A percentile compares a stretch with the other conserved stretches of the same genome.
Conservation (phyloP, 495 filamentous ascomycete species). For the Penicillium canescens region DNA sequence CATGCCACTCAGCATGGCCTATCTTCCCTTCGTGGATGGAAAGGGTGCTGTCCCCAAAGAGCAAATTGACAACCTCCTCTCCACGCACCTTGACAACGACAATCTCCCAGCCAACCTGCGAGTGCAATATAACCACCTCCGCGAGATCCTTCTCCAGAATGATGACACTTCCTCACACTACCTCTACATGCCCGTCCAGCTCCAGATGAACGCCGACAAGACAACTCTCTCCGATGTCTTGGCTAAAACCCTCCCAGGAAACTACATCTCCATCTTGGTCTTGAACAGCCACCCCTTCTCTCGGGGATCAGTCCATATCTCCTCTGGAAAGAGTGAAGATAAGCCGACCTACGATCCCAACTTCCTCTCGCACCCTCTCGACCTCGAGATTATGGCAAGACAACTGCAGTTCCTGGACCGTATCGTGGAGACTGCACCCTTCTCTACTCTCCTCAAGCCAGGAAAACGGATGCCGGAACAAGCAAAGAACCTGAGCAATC, state of each 20-base stretch:
- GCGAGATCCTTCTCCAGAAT: conserved; percentile 27
- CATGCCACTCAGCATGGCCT: conserved; percentile 40
- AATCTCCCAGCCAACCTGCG: conserved; percentile 10
- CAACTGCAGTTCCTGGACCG: conserved; percentile 18
- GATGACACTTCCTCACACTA: conserved; percentile 36
- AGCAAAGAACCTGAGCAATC: conserved; percentile 8
- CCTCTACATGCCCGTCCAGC: conserved; percentile 37
- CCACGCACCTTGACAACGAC: conserved; percentile 19
- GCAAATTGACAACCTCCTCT: conserved; percentile 25
- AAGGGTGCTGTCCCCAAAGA: conserved; percentile 27
- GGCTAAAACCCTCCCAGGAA: conserved; percentile 12
- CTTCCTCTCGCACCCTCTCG: conserved; percentile 26
- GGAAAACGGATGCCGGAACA: conserved; percentile 10
- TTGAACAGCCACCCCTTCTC: conserved; percentile 16
- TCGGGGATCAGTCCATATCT: conserved; percentile 13
- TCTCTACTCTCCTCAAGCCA: conserved; percentile 12
- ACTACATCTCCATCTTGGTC: conserved; percentile 18
- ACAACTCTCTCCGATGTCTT: conserved; percentile 31
- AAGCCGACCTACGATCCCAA: conserved; percentile 13
- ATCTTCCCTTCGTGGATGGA: conserved; percentile 41
- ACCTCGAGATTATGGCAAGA: conserved; percentile 45
- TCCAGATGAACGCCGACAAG: conserved; percentile 30
- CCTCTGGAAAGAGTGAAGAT: conserved; percentile 7
- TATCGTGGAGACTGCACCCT: conserved; percentile 5
- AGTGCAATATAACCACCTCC: conserved; percentile 29